Evolutionary conservation across 1,284 basidiomycete species (phyloP).

Genomic region (Pholiota adiposa): DNA sequence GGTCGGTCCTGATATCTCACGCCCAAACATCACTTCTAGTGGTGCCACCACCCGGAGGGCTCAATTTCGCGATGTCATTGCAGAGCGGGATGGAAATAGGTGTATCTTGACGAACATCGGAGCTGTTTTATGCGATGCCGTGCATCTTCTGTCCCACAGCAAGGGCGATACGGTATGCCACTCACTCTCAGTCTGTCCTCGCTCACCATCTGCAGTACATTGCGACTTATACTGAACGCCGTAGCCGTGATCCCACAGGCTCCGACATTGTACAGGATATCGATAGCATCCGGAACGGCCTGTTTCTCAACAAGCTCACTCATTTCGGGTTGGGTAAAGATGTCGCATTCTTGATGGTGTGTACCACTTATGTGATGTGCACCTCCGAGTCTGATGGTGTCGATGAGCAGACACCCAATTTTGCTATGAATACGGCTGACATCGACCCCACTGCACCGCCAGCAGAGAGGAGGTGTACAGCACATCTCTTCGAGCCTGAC

Average conservation of each 20-base stretch:
- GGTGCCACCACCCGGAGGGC: slow-evolving; percentile 11
- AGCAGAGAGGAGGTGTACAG: background rate
- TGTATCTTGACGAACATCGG: slow-evolving; percentile 12
- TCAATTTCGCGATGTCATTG: slow-evolving; percentile 15
- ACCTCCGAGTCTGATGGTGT: background rate
- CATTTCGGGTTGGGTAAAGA: slow-evolving; percentile 16
- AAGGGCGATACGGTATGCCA: slow-evolving; percentile 20
- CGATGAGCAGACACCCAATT: slow-evolving; percentile 10
- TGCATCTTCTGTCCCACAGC: slow-evolving; percentile 20
- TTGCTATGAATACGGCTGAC: background rate
- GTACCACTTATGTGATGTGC: slow-evolving; percentile 5
- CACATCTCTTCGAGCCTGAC: background rate
- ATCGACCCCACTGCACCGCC: background rate
- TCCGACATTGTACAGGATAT: slow-evolving; percentile 16
- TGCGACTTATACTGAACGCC: slow-evolving; percentile 13
- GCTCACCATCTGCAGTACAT: slow-evolving; percentile 20
- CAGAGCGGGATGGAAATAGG: slow-evolving; percentile 15
- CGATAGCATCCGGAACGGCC: slow-evolving; percentile 19
- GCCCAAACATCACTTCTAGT: slow-evolving; percentile 18
- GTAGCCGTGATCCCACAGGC: slow-evolving; percentile 12
- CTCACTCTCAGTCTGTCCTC: slow-evolving; percentile 3
- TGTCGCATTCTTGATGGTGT: slow-evolving; percentile 23
- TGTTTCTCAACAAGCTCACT: slow-evolving; percentile 17
- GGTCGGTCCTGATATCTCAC: slow-evolving; percentile 15
- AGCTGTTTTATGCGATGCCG: slow-evolving; percentile 12